Conservation (phyloP, 139 green algal species). For the Chlorella sp. region DNA sequence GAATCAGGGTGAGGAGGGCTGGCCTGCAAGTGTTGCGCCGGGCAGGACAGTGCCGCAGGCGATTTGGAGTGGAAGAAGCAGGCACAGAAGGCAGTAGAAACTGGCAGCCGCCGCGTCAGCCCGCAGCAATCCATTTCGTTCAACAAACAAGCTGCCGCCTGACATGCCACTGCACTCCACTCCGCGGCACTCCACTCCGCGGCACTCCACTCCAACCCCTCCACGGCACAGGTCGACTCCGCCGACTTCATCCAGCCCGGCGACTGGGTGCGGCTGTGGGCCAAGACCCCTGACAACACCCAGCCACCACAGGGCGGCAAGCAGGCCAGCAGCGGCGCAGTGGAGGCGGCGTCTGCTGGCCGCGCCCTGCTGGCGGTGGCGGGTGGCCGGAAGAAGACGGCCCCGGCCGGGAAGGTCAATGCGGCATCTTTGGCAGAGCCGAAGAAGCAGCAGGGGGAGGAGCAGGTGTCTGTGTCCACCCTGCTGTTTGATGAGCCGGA, state of each 20-base stretch:
- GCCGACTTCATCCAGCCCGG: background rate
- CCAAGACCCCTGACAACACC: background rate
- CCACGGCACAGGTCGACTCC: background rate
- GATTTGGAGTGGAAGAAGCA: no score
- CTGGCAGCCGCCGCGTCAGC: no score
- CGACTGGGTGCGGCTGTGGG: constrained; percentile 24
- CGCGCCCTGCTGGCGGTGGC: background rate
- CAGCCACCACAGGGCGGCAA: background rate
- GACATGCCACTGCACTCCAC: no score
- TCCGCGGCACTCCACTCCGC: no score
- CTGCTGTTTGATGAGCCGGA: background rate
- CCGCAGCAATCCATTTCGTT: no score
- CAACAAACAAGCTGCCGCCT: no score
- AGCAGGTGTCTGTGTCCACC: background rate
- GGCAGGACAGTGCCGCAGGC: no score
- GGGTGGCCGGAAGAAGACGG: no score
- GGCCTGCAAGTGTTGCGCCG: no score
- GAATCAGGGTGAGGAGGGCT: constrained; percentile 2
- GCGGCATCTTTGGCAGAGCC: no score
- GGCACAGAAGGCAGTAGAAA: no score
- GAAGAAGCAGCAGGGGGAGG: background rate
- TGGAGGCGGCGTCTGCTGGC: background rate
- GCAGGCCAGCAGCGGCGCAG: background rate
- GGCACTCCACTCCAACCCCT: no score
- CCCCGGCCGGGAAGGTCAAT: background rate